Evolutionary conservation across 2,329 filamentous ascomycete genomes (phyloP).

Genomic region (Fusarium torreyae): DNA sequence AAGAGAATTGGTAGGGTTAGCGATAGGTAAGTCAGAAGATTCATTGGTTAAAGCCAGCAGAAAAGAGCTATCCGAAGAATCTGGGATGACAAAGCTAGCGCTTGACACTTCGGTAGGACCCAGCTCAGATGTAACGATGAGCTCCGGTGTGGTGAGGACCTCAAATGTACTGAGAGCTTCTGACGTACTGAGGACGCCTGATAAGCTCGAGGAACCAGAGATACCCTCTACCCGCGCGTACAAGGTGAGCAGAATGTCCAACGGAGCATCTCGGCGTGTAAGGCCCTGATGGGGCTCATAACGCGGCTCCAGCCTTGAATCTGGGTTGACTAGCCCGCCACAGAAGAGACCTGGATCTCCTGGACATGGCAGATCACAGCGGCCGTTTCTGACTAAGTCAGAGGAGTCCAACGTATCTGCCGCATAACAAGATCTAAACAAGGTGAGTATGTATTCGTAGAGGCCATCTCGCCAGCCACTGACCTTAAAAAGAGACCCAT

Average conservation of each 20-base stretch:
- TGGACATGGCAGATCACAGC: slow-evolving; percentile 32
- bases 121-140: no score
- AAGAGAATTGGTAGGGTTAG: neutral
- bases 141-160: no score
- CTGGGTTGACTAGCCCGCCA: slow-evolving; percentile 14
- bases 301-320: neutral
- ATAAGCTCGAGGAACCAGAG: slow-evolving; percentile 1
- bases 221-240: slow-evolving; percentile 8
- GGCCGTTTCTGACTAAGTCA: neutral
- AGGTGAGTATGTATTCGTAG: neutral
- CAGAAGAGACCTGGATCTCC: slow-evolving; percentile 35
- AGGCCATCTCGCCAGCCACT: neutral
- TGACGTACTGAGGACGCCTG: neutral
- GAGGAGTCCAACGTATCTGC: slow-evolving; percentile 13
- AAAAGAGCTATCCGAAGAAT: neutral
- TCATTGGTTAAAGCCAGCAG: neutral
- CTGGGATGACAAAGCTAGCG: neutral
- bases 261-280: slow-evolving; percentile 17
- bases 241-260: slow-evolving; percentile 29
- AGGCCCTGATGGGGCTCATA: neutral
- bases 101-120: neutral
- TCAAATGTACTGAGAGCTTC: no score
- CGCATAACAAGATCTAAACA: slow-evolving; percentile 33
- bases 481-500: slow-evolving; percentile 29
- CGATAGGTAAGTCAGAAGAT: neutral